Evolutionary conservation across 1,139 yeast species (phyloP).

Genomic region (Blastobotrys petasosporus): DNA sequence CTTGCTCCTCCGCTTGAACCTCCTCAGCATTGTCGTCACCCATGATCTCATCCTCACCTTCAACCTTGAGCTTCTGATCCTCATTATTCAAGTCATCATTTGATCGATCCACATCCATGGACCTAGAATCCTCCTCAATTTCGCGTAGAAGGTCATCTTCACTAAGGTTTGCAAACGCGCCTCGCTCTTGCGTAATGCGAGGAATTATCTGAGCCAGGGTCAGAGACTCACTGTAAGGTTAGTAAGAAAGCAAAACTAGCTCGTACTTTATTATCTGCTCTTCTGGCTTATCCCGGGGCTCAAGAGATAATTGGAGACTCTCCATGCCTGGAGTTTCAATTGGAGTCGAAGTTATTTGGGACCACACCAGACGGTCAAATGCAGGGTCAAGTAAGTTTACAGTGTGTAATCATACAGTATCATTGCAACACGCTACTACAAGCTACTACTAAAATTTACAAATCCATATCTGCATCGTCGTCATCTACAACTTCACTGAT

Average conservation of each 20-base stretch:
- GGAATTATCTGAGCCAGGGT: conserved; percentile 38
- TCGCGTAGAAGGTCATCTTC: conserved; percentile 52
- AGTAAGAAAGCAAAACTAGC: not conserved
- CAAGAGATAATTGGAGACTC: conserved; percentile 9
- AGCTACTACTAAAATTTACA: conserved; percentile 17
- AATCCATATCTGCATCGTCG: conserved; percentile 38
- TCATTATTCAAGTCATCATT: conserved; percentile 5
- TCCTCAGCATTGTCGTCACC: conserved; percentile 12
- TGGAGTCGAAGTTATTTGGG: too few relatives aligned
- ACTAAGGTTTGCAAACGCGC: conserved; percentile 45
- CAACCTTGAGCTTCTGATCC: conserved; percentile 13
- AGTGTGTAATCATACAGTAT: too few relatives aligned
- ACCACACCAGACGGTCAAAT: too few relatives aligned
- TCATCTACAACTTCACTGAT: conserved; percentile 41
- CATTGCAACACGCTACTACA: not conserved
- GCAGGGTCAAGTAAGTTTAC: too few relatives aligned
- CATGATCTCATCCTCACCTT: conserved; percentile 13
- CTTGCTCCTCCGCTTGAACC: conserved; percentile 16
- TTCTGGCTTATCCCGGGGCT: conserved; percentile 9
- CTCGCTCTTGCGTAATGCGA: conserved; percentile 44
- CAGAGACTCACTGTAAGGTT: not conserved
- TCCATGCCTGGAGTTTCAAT: conserved; percentile 3
- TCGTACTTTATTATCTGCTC: conserved; percentile 6
- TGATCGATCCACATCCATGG: conserved; percentile 28
- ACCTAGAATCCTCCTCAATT: conserved; percentile 27